Percentiles rank a stretch among this genome's conserved stretches.
These are phyloP conservation scores for Carex parvula DNA, from an alignment of 176 grass and related monocot species.

Conservation along the genomic window DNA sequence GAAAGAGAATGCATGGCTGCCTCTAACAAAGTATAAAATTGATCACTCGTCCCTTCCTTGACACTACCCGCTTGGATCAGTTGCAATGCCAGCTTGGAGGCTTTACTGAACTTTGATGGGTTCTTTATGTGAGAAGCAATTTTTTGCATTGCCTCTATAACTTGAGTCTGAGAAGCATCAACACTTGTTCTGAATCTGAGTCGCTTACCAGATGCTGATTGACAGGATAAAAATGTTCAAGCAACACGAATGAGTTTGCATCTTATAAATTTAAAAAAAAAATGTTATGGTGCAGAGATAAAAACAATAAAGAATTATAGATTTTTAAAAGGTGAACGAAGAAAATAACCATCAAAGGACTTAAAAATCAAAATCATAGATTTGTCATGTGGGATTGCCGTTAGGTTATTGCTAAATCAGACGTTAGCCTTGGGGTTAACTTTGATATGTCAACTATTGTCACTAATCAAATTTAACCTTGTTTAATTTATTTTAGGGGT, in stretches of 20 bases:
- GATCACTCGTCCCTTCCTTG: conserved; percentile 54
- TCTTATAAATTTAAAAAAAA: background rate
- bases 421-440: background rate
- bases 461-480: background rate
- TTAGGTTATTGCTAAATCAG: background rate
- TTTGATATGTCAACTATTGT: background rate
- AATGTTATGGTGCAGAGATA: background rate
- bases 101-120: conserved; percentile 83
- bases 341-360: background rate
- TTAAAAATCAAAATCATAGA: background rate
- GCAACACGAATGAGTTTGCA: background rate
- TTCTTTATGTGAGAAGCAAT: conserved; percentile 90
- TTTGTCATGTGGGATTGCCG: background rate
- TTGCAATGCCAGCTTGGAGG: conserved; percentile 79
- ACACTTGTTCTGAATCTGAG: conserved; percentile 82
- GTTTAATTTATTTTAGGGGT: background rate
- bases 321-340: background rate
- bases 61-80: conserved; percentile 82
- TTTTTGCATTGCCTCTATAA: conserved; percentile 91
- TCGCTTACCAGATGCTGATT: conserved; percentile 51
- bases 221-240: background rate
- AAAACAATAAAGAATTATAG: background rate
- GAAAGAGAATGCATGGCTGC: conserved; percentile 72
- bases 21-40: conserved; percentile 73
- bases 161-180: conserved; percentile 74